Conservation (phyloP, 352 stramenopile genomes). For the Globisporangium sylvaticum region DNA sequence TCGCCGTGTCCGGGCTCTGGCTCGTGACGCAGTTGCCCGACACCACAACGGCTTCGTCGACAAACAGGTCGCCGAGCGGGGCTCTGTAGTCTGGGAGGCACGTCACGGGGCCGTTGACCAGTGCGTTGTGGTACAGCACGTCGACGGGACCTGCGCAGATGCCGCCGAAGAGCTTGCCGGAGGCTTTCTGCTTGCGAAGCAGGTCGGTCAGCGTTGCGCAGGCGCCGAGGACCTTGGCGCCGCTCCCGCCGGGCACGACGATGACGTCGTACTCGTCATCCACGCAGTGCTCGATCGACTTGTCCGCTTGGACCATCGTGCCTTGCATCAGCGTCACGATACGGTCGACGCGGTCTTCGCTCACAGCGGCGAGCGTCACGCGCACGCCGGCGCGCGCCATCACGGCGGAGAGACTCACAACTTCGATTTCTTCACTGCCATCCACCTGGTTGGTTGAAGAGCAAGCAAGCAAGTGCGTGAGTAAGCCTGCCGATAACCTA, state of each 20-base stretch:
- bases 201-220: constrained; percentile 38
- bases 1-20: constrained; percentile 50
- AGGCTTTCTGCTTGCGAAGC: constrained; percentile 47
- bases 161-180: constrained; percentile 45
- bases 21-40: constrained; percentile 64
- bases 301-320: constrained; percentile 56
- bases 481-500: too few species aligned
- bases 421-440: constrained; percentile 65
- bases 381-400: constrained; percentile 55
- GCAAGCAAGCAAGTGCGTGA: too few species aligned
- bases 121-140: constrained; percentile 50
- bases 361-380: constrained; percentile 56
- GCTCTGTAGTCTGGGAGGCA: constrained; percentile 31
- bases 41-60: constrained; percentile 48
- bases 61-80: constrained; percentile 45
- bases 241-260: constrained; percentile 52
- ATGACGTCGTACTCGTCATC: constrained; percentile 63
- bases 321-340: constrained; percentile 55
- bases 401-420: constrained; percentile 44
- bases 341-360: constrained; percentile 36
- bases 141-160: constrained; percentile 50
- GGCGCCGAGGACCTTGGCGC: constrained; percentile 43
- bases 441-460: constrained; percentile 25
- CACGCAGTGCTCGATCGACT: constrained; percentile 53
- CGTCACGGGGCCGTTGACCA: constrained; percentile 40